Base-by-base conservation (phyloP, 768 basidiomycete genomes). In the Pulveroboletus sp. region DNA sequence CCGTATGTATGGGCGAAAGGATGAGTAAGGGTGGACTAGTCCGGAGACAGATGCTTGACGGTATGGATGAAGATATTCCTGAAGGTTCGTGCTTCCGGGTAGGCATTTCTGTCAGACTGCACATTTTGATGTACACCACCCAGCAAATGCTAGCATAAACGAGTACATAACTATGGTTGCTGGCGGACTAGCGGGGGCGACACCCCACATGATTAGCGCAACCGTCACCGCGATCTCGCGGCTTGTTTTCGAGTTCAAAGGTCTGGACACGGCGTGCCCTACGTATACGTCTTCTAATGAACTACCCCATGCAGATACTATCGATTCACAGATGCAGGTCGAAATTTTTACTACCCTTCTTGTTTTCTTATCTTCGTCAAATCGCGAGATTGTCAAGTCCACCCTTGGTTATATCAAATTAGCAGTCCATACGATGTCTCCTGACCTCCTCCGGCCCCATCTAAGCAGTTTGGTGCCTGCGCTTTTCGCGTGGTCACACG, bases 181-280 rank as follows among this genome's bases (percentile, higher is more conserved):
- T 33, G 94, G 93, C 57, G 96, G 96, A 50, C 71, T 98, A 41
- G 93, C 93, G 8, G 94, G 92, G 18, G 85, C 89, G 13, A 89
- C 83, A 10, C 93, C 95, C 0, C 96, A 99, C 64, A 98, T 96
- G 93, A 95, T 98, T 66, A 95, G 93, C 62, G 96, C 96, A 2
- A 91, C 92, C 1, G 83, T 98, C 46, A 97, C 93, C 6, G 91
- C 93, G 0, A 82, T 99, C 47, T 94, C 94, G 2, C 82, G 96
- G 21, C 76, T 98, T 11, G 76, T 97, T 15, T 99, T 97, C 65
- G 96, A 98, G 70, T 99, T 94, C 75, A 93, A 87, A 77, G 84
- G 94, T 93, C 46, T 39, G 51, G 5, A 21, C 17, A 30, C 15
- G 8, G 8, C 30, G 28, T 37, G 26, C 28, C 11, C 13, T n/a